phyloP scores from a whole-genome alignment of 2,329 filamentous ascomycete genomes.

The Lachnellula arida region DNA sequence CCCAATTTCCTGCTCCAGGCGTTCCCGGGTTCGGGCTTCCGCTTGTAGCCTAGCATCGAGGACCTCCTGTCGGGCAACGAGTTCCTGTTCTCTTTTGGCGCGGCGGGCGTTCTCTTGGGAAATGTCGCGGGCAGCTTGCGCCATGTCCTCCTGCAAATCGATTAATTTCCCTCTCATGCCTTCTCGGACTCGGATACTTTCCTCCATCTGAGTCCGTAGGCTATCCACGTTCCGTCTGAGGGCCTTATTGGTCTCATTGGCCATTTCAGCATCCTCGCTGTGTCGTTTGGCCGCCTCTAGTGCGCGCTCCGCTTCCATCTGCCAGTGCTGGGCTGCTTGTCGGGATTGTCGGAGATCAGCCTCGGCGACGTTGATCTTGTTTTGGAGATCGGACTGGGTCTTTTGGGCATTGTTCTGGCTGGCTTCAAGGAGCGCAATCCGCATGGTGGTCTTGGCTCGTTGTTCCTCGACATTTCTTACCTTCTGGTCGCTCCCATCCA shows the following conservation, averaged over 20 bases:
- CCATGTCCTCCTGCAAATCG: constrained; percentile 83
- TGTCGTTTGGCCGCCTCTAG: constrained; percentile 61
- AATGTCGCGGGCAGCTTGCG: constrained; percentile 70
- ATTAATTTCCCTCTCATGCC: constrained; percentile 80
- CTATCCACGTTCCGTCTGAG: constrained; percentile 69
- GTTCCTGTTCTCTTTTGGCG: constrained; percentile 72
- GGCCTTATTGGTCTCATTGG: constrained; percentile 61
- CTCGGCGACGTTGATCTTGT: constrained; percentile 50
- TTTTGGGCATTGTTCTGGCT: constrained; percentile 56
- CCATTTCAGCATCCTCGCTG: constrained; percentile 53
- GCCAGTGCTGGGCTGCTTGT: constrained; percentile 57
- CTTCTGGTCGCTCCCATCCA: constrained; percentile 66
- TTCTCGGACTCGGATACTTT: constrained; percentile 80
- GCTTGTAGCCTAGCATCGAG: constrained; percentile 73
- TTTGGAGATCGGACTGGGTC: constrained; percentile 50
- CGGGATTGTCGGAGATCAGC: constrained; percentile 50
- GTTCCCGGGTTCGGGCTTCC: constrained; percentile 65
- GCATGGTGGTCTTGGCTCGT: constrained; percentile 52
- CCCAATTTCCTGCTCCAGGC: constrained; percentile 62
- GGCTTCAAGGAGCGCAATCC: constrained; percentile 62
- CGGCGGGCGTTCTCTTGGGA: constrained; percentile 77
- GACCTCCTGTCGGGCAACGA: constrained; percentile 73
- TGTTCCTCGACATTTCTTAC: constrained; percentile 56
- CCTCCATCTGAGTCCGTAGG: constrained; percentile 73
- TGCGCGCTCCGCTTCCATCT: constrained; percentile 55